Evolutionary conservation across 306 rosid genomes (phyloP), one percentile per base, ranked within the genome.

Genomic region (Dryas alaskensis): DNA sequence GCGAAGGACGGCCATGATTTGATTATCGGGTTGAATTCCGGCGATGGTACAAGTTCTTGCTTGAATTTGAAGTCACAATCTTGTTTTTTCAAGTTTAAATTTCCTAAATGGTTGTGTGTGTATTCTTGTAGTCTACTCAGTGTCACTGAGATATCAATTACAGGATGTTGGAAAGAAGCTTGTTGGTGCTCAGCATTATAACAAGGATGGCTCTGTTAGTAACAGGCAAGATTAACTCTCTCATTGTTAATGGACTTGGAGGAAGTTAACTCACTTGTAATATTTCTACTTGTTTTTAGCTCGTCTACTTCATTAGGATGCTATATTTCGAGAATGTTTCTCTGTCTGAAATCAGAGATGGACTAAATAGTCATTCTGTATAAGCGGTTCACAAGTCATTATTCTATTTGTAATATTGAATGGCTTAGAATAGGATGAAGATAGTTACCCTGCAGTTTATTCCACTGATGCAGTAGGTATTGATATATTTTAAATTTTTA

Each of bases 131-230:
- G 99, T 92, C 69, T 92, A 95, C 90, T 88, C 97, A 27, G 96
- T 92, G 78, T 95, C 99, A 78, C 87, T 95, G 88, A 90, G 98
- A 82, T 98, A 95, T 68, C 98, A 95, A 86, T 89, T 95, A 79
- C 99, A 95, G 87, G 99, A 95, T 81, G 96, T 90, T 65, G 98
- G 99, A 63, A 95, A 92, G 81, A 95, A 90, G 91, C 92, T 95
- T 82, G 95, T 92, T 44, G 96, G 93, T 47, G 96, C 93, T 54
- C 99, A 87, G 72, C 98, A 92, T 85, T 92, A 95, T 81, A 95
- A 92, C 85, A 95, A 89, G 86, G 99, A 95, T 53, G 99, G 99
- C 79, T 87, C 95, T 68, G 83, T 92, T 82, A 92, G 89, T 82
- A 90, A 65, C 91, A 90, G 98, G 99, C 82, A 87, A 87, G 95